Conservation (phyloP, 257 asterid species). For the Nicotiana tabacum region DNA sequence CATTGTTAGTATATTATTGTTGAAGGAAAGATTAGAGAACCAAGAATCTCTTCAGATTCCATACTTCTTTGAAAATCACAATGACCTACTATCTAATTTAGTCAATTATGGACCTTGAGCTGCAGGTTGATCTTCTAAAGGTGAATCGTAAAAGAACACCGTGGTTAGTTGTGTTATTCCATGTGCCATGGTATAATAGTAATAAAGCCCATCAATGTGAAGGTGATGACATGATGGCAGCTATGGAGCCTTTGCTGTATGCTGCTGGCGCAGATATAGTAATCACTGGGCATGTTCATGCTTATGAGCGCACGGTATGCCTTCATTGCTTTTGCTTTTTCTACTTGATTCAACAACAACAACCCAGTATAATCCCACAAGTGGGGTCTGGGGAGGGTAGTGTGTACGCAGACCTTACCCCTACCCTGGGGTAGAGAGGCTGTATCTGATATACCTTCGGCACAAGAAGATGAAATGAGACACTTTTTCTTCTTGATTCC, state of each 20-base stretch:
- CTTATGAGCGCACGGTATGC: slow-evolving; percentile 88
- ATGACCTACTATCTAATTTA: background rate
- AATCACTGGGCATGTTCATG: slow-evolving; percentile 89
- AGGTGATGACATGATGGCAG: slow-evolving; percentile 77
- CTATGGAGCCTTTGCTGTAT: slow-evolving; percentile 74
- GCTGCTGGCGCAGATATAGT: slow-evolving; percentile 70
- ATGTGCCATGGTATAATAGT: slow-evolving; percentile 92
- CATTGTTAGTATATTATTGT: background rate
- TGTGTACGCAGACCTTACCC: too few relatives aligned
- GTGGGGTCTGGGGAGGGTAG: too few relatives aligned
- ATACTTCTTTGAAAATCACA: background rate
- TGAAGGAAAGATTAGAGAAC: background rate
- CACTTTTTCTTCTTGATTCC: background rate
- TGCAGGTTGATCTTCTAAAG: slow-evolving; percentile 67
- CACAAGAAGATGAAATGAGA: too few relatives aligned
- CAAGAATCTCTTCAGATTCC: background rate
- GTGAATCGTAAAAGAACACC: slow-evolving; percentile 74
- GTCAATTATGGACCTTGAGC: slow-evolving; percentile 13
- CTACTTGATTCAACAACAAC: background rate
- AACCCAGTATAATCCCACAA: too few relatives aligned
- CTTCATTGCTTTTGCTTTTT: background rate
- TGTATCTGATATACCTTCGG: too few relatives aligned
- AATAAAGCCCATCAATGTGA: slow-evolving; percentile 88
- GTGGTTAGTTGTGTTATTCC: slow-evolving; percentile 73
- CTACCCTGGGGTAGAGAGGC: too few relatives aligned